Percentiles rank a stretch among this genome's conserved stretches.
These are phyloP conservation scores for Coemansia sp. DNA, from an alignment of 192 early-diverging fungal species.

Conservation along the genomic window DNA sequence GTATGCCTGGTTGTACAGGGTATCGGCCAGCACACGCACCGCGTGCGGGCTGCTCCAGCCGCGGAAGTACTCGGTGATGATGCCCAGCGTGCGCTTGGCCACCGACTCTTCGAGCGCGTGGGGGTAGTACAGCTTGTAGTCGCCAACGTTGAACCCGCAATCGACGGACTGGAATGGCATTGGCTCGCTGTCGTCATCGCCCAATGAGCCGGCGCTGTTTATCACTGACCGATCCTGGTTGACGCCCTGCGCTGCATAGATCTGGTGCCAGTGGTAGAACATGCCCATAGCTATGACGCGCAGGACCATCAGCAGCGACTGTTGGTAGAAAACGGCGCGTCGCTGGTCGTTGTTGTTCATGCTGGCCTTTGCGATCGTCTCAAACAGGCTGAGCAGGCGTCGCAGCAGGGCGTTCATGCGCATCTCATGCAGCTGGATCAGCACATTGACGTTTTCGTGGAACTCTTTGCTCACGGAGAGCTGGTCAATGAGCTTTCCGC, in stretches of 20 bases:
- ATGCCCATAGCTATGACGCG: conserved; percentile 78
- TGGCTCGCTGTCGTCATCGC: conserved; percentile 17
- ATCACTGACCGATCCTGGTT: conserved; percentile 28
- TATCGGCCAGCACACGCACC: conserved; percentile 37
- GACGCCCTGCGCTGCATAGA: conserved; percentile 40
- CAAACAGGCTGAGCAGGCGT: conserved; percentile 63
- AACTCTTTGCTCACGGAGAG: conserved; percentile 74
- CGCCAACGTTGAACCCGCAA: conserved; percentile 31
- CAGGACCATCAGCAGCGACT: conserved; percentile 82
- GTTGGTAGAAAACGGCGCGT: conserved; percentile 54
- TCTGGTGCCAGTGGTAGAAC: conserved; percentile 79
- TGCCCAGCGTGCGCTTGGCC: conserved; percentile 45
- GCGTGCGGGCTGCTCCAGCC: conserved; percentile 32
- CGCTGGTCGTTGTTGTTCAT: conserved; percentile 19
- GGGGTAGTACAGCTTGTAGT: conserved; percentile 38
- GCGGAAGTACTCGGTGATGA: conserved; percentile 44
- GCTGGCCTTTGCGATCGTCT: conserved; percentile 62
- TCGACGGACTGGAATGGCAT: conserved; percentile 6
- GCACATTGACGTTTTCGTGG: conserved; percentile 66
- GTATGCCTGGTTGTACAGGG: conserved; percentile 36
- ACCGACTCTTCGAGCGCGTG: conserved; percentile 42
- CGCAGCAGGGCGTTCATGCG: conserved; percentile 63
- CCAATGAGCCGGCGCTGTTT: conserved; percentile 7
- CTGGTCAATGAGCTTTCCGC: conserved; percentile 54
- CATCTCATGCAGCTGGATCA: conserved; percentile 74